Evolutionary conservation across 306 rosid species (phyloP), one percentile per base, ranked within the genome.

Genomic region (Fragaria vesca): DNA sequence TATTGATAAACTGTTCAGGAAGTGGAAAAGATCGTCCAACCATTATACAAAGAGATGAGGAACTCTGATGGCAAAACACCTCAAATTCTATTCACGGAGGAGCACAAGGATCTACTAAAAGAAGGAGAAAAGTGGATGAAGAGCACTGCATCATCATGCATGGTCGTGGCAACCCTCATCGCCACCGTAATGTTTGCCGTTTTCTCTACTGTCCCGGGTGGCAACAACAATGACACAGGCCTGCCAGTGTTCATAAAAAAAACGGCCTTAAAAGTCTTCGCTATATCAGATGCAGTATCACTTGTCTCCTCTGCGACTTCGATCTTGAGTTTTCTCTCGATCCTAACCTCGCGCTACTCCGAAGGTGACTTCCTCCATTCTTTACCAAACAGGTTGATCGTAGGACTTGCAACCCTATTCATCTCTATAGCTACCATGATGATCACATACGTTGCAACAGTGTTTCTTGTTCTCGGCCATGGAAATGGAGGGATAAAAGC

Each of bases 401-500:
- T 83, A 16, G 89, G 89, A 36, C 63, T 85, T 74, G 89, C 86
- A 32, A 79, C 71, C 50, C 75, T 88, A 40, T 88, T 88, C 88
- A 26, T 83, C 62, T 79, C 87, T 11, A 77, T 81, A 57, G 77
- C 70, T 38, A 85, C 85, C 46, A 81, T 85, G 65, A 83, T 88
- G 86, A 71, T 83, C 60, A 84, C 89, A 43, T 88, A 79, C 75
- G 81, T 45, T 16, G 20, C 43, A 5, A 30, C 68, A 1, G 0
- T 62, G 7, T 13, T 62, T 12, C 13, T 62, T 32, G 68, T 62
- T 30, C 43, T 62, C 20, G 68, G 42, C n/a, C 4, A 2, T 12
- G 68, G 68, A 62, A 2, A 12, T 2, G 10, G 5, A 12, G 10
- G 42, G 42, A 32, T 62, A 62, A 62, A 62, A 32, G 42, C 4